Conservation (phyloP, 495 filamentous ascomycete species). For the Articulospora tetracladia region DNA sequence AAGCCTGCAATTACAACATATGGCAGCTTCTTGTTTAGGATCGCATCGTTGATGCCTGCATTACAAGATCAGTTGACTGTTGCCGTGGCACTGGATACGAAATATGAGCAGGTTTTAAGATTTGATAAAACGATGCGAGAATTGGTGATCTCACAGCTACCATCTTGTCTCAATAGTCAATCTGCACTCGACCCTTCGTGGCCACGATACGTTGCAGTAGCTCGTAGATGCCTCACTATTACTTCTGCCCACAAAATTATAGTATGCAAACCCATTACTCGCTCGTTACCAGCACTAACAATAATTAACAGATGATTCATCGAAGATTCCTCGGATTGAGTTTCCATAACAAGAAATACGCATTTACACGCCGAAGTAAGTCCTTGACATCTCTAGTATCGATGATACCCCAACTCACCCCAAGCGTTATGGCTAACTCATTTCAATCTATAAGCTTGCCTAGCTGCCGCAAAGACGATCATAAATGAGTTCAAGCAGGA, state of each 20-base stretch:
- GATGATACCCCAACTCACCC: not conserved
- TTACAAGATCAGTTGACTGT: conserved; percentile 37
- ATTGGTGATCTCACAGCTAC: conserved; percentile 31
- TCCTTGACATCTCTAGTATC: not conserved
- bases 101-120: conserved; percentile 41
- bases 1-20: conserved; percentile 38
- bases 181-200: conserved; percentile 35
- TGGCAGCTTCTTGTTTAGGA: conserved; percentile 33
- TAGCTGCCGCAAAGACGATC: conserved; percentile 43
- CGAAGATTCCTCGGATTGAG: conserved; percentile 41
- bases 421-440: too few relatives aligned
- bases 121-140: conserved; percentile 41
- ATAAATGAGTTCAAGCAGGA: conserved; percentile 36
- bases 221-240: conserved; percentile 38
- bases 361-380: conserved; percentile 34
- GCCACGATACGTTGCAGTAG: conserved; percentile 39
- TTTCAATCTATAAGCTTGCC: conserved; percentile 24
- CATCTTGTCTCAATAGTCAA: conserved; percentile 26
- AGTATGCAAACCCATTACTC: not conserved
- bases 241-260: conserved; percentile 48
- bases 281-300: not conserved
- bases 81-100: conserved; percentile 29
- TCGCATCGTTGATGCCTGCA: conserved; percentile 38
- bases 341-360: conserved; percentile 37
- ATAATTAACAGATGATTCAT: conserved; percentile 36